Evolutionary conservation across 176 grass and related monocot genomes (phyloP), one percentile per base, ranked within the genome.

Genomic region (Microstegium vimineum): DNA sequence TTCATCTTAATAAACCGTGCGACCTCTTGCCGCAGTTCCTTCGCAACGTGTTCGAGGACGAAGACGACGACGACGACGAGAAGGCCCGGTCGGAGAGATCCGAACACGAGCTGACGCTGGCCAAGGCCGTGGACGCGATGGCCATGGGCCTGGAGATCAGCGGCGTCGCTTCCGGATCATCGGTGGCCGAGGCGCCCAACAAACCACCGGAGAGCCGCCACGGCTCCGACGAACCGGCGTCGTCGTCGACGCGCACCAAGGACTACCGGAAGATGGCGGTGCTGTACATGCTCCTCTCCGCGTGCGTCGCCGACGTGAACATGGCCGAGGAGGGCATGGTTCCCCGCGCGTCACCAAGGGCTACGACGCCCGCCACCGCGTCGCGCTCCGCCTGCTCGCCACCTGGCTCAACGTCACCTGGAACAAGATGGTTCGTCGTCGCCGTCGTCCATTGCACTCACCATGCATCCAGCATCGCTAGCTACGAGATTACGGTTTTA

Each of bases 321-420:
- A 80, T 86, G 87, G 75, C 84, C 67, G 82, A 91, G 76, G 87
- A 93, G 1, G 84, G 82, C 59, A 74, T 81, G 64, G 84, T 1
- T 80, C 78, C 9, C 90, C 86, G n/a, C 81, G 80, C 65, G 11
- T 93, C 69, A 90, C 90, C 73, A 98, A 93, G 82, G 93, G 96
- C 14, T 98, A 98, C 90, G 96, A 98, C 90, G 93, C 96, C 17
- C 88, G 96, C 66, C 96, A 98, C 84, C 93, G 96, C 40, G 93
- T 94, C 37, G 92, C 90, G 66, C 86, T 98, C 54, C 88, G 96
- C 25, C 86, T 95, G 27, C 73, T 98, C 59, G 90, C 90, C 10
- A 91, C 90, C 4, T 98, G 96, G 96, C 89, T 98, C 31, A 74
- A 98, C 76, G 90, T 98, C 60, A 89, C 88, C 69, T 98, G 90